phyloP scores from a whole-genome alignment of 306 rosid species.

The Astragalus glycyphyllos region DNA sequence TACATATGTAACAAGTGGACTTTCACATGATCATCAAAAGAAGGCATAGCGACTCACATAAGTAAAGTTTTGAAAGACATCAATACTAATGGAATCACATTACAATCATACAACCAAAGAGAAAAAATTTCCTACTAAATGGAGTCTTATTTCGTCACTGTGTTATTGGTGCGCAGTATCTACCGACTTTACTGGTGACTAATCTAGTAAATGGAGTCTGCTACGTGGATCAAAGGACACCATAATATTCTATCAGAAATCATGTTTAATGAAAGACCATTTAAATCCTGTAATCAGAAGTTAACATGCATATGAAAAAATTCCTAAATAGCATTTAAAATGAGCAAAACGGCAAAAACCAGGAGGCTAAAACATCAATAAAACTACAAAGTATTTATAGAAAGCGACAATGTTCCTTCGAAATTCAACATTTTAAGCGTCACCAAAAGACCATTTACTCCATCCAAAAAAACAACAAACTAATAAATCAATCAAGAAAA shows the following conservation, averaged over 20 bases:
- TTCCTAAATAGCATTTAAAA: background rate
- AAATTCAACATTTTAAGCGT: slow-evolving; percentile 31
- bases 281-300: slow-evolving; percentile 4
- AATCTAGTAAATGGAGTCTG: background rate
- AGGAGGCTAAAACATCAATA: slow-evolving; percentile 10
- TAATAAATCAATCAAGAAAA: slow-evolving; percentile 23
- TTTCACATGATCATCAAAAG: slow-evolving; percentile 8
- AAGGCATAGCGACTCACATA: slow-evolving; percentile 18
- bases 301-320: slow-evolving; percentile 6
- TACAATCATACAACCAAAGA: background rate
- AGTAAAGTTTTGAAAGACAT: slow-evolving; percentile 25
- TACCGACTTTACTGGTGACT: no score
- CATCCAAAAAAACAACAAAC: slow-evolving; percentile 34
- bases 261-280: background rate
- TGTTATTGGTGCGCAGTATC: no score
- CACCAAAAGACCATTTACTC: background rate
- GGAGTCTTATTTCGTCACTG: no score
- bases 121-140: no score
- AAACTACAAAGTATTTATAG: slow-evolving; percentile 20
- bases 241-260: background rate
- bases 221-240: background rate
- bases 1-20: slow-evolving; percentile 18
- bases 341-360: slow-evolving; percentile 26
- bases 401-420: slow-evolving; percentile 21
- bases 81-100: slow-evolving; percentile 3